A percentile compares a stretch with the other conserved stretches of the same genome.
These are phyloP conservation scores for Phalaenopsis aphrodite DNA, from an alignment of 106 monocot species.

Conservation along the genomic window DNA sequence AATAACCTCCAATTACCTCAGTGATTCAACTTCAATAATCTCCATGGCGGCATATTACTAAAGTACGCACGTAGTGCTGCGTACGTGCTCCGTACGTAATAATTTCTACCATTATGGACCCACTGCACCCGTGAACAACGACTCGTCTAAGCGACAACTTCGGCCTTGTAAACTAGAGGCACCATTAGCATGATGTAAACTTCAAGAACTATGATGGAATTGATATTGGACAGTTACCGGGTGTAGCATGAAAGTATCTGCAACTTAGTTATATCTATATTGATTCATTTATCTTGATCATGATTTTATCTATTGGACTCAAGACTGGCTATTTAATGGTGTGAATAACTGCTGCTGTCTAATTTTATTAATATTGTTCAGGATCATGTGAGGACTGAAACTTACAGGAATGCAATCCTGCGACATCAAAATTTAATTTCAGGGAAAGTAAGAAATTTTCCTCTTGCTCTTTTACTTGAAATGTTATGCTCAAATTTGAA, in stretches of 20 bases:
- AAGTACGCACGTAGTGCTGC: too few relatives aligned
- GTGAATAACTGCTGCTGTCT: not conserved
- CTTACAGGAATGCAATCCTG: conserved; percentile 75
- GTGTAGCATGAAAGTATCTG: not conserved
- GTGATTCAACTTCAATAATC: too few relatives aligned
- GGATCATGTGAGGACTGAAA: conserved; percentile 85
- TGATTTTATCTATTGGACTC: not conserved
- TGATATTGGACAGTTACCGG: not conserved
- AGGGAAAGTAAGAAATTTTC: conserved; percentile 56
- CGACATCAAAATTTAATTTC: conserved; percentile 68
- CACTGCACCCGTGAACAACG: not conserved
- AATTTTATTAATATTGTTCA: conserved; percentile 15
- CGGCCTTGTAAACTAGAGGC: not conserved
- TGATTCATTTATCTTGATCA: not conserved
- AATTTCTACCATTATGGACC: not conserved
- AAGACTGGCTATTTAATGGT: not conserved
- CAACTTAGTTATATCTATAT: not conserved
- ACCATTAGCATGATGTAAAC: not conserved
- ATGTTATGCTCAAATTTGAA: not conserved
- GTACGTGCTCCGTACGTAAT: too few relatives aligned
- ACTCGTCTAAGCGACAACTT: not conserved
- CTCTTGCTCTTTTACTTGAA: not conserved
- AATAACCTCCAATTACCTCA: too few relatives aligned
- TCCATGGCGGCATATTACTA: too few relatives aligned
- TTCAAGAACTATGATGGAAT: not conserved